Conservation (phyloP, 495 filamentous ascomycete species). For the Glonium stellatum region DNA sequence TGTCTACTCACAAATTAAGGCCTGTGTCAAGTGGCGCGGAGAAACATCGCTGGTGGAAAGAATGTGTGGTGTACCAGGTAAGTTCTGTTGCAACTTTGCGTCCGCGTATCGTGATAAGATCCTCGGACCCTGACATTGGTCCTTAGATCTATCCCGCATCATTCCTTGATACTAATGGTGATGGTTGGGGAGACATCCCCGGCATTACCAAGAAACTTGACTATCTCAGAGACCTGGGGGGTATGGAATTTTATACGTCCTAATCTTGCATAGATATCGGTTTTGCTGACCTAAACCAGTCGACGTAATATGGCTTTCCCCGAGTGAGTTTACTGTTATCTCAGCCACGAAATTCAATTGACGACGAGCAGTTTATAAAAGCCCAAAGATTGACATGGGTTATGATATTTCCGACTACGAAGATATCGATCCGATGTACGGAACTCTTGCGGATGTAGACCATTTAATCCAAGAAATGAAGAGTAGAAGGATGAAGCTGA, state of each 20-base stretch:
- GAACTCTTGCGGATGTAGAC: constrained; percentile 50
- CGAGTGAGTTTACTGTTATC: constrained; percentile 21
- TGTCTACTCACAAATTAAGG: not conserved
- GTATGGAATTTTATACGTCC: constrained; percentile 3
- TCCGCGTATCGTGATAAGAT: not conserved
- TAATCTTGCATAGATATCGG: not conserved
- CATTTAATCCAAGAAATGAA: constrained; percentile 44
- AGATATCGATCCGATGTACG: constrained; percentile 43
- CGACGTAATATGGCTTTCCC: constrained; percentile 38
- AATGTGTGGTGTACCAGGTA: constrained; percentile 37
- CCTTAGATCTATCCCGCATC: constrained; percentile 37
- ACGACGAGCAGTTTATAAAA: constrained; percentile 31
- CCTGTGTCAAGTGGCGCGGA: constrained; percentile 16
- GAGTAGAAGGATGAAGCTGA: constrained; percentile 45
- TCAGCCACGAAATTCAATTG: not conserved
- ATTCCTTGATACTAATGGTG: constrained; percentile 34
- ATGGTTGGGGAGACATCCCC: constrained; percentile 38
- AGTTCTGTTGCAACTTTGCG: not conserved
- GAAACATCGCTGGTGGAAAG: constrained; percentile 38
- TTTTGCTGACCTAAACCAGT: constrained; percentile 11
- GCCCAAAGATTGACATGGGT: constrained; percentile 40
- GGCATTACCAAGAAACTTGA: constrained; percentile 38
- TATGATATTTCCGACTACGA: constrained; percentile 36
- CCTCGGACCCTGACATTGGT: not conserved
- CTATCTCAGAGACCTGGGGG: constrained; percentile 37